These are phyloP conservation scores for Claviceps sp. DNA, from an alignment of 2,329 filamentous ascomycete genomes.

Conservation along the genomic window DNA sequence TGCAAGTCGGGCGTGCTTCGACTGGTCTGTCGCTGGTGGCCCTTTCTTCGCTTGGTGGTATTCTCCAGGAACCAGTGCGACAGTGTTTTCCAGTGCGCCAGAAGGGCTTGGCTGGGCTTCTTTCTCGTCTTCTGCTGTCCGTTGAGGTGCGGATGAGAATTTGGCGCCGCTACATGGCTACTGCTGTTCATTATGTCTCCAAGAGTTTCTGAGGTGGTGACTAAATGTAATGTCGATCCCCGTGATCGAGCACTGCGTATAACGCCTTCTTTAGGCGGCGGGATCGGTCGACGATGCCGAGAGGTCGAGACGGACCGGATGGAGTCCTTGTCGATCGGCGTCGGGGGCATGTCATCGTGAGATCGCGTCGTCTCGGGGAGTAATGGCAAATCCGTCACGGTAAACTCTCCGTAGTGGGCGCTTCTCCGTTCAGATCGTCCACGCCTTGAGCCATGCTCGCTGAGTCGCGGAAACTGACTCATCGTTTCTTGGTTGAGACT, in stretches of 20 bases:
- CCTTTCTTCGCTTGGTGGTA: slow-evolving; percentile 38
- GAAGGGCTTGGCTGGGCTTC: slow-evolving; percentile 44
- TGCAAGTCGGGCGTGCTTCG: slow-evolving; percentile 47
- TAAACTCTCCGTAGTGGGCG: slow-evolving; percentile 46
- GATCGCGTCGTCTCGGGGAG: slow-evolving; percentile 49
- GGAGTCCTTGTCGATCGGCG: slow-evolving; percentile 67
- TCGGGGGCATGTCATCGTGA: slow-evolving; percentile 40
- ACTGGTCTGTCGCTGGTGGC: slow-evolving; percentile 36
- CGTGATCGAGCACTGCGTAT: slow-evolving; percentile 57
- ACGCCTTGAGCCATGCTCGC: slow-evolving; percentile 42
- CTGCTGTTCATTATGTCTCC: slow-evolving; percentile 8
- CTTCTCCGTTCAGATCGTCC: slow-evolving; percentile 69
- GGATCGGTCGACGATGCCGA: slow-evolving; percentile 58
- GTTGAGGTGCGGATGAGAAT: slow-evolving; percentile 11
- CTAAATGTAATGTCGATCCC: slow-evolving; percentile 76
- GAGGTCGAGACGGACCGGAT: slow-evolving; percentile 66
- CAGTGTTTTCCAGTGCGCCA: slow-evolving; percentile 50
- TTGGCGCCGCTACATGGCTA: slow-evolving; percentile 11
- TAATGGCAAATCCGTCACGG: slow-evolving; percentile 61
- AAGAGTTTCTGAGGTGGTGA: slow-evolving; percentile 48
- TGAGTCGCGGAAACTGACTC: slow-evolving; percentile 27
- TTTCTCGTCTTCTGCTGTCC: slow-evolving; percentile 35
- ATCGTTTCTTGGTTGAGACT: slow-evolving; percentile 63
- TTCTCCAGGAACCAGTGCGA: slow-evolving; percentile 50
- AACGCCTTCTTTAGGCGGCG: slow-evolving; percentile 73